Percentiles rank a stretch among this genome's conserved stretches.
Conservation (phyloP, 441 rosid genomes). For the Omphalea diandra region DNA sequence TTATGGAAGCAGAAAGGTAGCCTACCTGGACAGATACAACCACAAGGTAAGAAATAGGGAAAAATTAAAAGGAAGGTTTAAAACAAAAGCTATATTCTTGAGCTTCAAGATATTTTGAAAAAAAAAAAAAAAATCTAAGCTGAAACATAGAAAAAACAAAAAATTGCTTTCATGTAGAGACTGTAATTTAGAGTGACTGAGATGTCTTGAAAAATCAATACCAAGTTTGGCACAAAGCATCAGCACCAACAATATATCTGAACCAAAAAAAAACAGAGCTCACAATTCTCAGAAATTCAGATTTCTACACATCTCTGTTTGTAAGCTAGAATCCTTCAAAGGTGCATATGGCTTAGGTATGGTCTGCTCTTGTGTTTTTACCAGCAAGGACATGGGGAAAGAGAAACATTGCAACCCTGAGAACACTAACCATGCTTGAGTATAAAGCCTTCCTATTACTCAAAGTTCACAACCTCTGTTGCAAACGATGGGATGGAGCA, state of each 20-base stretch:
- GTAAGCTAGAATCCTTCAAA: too few relatives aligned
- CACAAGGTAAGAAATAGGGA: neutral
- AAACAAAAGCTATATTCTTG: neutral
- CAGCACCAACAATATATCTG: neutral
- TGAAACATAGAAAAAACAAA: neutral
- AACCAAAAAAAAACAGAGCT: neutral
- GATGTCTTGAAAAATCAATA: neutral
- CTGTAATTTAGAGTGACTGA: too few relatives aligned
- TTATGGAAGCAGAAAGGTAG: constrained; percentile 90
- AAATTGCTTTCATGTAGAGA: too few relatives aligned
- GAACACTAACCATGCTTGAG: too few relatives aligned
- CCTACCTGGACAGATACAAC: constrained; percentile 61
- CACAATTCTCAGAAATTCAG: neutral
- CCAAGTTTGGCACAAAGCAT: neutral
- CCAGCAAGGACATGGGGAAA: too few relatives aligned
- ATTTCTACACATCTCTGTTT: too few relatives aligned
- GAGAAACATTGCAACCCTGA: too few relatives aligned
- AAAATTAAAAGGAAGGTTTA: neutral
- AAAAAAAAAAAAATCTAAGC: neutral
- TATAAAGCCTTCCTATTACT: too few relatives aligned
- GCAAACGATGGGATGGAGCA: neutral
- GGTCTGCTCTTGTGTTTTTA: too few relatives aligned
- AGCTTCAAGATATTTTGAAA: neutral
- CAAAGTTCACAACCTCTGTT: too few relatives aligned
- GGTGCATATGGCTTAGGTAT: too few relatives aligned